Evolutionary conservation across 495 filamentous ascomycete genomes (phyloP).

Genomic region (Hyaloscypha finlandica): DNA sequence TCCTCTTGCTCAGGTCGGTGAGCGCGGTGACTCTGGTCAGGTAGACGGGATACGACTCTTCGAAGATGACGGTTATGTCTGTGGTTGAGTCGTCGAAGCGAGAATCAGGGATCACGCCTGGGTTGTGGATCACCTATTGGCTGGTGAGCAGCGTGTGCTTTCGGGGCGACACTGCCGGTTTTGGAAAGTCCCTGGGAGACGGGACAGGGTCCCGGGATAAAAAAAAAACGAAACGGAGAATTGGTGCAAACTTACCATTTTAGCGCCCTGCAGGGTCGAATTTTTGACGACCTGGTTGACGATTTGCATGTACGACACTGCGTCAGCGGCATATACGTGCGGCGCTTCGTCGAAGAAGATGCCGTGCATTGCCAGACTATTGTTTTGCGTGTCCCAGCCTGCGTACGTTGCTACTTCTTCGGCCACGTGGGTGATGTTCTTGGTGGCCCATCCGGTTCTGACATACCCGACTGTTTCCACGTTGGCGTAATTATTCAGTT

Average conservation of each 20-base stretch:
- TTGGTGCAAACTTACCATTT: background rate
- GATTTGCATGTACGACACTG: constrained; percentile 6
- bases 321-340: background rate
- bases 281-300: constrained; percentile 15
- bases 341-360: constrained; percentile 39
- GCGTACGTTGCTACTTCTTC: constrained; percentile 43
- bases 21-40: background rate
- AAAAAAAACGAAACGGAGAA: background rate
- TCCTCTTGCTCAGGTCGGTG: background rate
- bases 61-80: constrained; percentile 16
- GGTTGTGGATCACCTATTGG: constrained; percentile 12
- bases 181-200: background rate
- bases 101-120: constrained; percentile 7
- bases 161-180: background rate
- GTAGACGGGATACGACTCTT: background rate
- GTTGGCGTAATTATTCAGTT: constrained; percentile 45
- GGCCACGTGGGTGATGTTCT: constrained; percentile 35
- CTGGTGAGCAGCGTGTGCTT: background rate
- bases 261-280: background rate
- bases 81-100: background rate
- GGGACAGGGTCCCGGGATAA: background rate
- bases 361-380: constrained; percentile 41
- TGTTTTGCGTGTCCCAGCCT: constrained; percentile 38
- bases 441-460: constrained; percentile 36
- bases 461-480: constrained; percentile 49